Evolutionary conservation across 2,329 filamentous ascomycete genomes (phyloP), one percentile per base, ranked within the genome.

Genomic region (Fusarium aywerte): DNA sequence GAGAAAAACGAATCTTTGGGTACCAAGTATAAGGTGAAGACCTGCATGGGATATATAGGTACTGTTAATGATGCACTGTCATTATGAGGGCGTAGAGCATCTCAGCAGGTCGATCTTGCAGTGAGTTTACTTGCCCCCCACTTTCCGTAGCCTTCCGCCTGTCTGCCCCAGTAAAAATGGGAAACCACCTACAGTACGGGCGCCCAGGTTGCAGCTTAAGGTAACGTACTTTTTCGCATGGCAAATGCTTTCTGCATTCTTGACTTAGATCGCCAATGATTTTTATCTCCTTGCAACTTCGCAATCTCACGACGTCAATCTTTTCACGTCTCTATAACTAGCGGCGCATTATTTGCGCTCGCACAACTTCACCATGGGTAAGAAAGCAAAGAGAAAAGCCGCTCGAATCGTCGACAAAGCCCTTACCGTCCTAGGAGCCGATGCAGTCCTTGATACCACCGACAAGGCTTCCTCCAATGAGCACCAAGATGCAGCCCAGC

Each of bases 331-430:
- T 23, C 12, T n/a, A n/a, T 33, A 39, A 18, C 5, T 23, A 58
- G 67, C 60, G 61, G 60, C 70, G 54, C 49, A 45, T 23, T 42
- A 6, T 10, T 36, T 40, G 53, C 67, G 58, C 54, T 67, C 49
- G 56, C 50, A 25, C 9, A 27, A 53, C 49, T 9, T 12, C 43
- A 60, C n/a, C n/a, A 73, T 73, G 71, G 69, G 71, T 70, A 73
- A 72, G 66, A 68, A 65, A 50, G 25, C 55, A 39, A 68, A 64
- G 45, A 71, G 52, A 60, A 68, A 62, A 58, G 36, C 58, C 21
- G 45, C 40, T n/a, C 60, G 43, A 27, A 10, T 49, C 36, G 33
- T 53, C 67, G 39, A 58, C 40, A 65, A 68, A 47, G 25, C 58
- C 54, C 67, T 72, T 58, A 71, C 67, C 52, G 36, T 48, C 52